Evolutionary conservation across 2,329 filamentous ascomycete species (phyloP).

Genomic region (Colletotrichum sp.): DNA sequence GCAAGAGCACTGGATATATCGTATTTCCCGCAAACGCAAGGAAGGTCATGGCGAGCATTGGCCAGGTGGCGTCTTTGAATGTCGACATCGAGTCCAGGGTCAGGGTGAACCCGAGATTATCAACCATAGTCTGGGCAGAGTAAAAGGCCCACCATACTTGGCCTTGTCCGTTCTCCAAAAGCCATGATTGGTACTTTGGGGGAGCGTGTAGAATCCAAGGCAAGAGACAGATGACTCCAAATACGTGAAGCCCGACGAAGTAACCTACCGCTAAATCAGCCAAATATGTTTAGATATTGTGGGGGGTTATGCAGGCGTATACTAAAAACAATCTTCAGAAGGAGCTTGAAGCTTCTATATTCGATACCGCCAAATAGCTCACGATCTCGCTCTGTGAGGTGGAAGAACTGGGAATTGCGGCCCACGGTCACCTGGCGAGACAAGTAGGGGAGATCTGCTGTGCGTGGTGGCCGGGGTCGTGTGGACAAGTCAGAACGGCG

Average conservation of each 20-base stretch:
- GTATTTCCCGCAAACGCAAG: constrained; percentile 59
- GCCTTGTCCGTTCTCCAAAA: constrained; percentile 41
- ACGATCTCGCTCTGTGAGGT: constrained; percentile 43
- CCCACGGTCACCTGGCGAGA: constrained; percentile 49
- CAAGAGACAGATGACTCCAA: constrained; percentile 53
- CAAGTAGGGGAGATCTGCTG: constrained; percentile 39
- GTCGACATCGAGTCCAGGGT: constrained; percentile 59
- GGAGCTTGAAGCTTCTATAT: constrained; percentile 53
- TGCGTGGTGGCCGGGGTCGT: background rate
- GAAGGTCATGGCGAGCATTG: constrained; percentile 51
- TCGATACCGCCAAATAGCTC: constrained; percentile 57
- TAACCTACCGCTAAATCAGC: constrained; percentile 38
- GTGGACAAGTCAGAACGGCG: background rate
- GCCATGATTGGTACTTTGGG: constrained; percentile 44
- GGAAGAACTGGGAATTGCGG: constrained; percentile 50
- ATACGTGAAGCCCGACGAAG: constrained; percentile 47
- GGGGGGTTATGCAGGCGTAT: constrained; percentile 8
- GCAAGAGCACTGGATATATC: constrained; percentile 62
- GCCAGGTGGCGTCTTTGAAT: constrained; percentile 48
- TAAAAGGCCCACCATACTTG: constrained; percentile 57
- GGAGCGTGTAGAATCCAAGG: constrained; percentile 49
- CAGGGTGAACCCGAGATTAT: constrained; percentile 60
- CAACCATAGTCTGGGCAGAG: constrained; percentile 54
- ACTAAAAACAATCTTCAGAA: constrained; percentile 52
- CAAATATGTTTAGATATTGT: background rate